phyloP scores from a whole-genome alignment of 768 basidiomycete genomes.

The Coprinopsis sp. region DNA sequence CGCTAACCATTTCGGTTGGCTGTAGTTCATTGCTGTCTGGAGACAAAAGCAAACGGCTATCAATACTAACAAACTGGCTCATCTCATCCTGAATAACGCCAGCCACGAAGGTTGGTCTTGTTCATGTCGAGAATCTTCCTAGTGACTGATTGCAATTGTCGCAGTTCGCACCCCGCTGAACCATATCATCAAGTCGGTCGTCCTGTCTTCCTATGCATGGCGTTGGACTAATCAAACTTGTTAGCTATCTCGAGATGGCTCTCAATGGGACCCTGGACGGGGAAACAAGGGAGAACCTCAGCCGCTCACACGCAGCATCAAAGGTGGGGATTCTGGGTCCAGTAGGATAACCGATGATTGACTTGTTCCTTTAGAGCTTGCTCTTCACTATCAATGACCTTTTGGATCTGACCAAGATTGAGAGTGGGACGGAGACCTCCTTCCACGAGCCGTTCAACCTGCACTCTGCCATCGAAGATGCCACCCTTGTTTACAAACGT shows the following conservation, averaged over 20 bases:
- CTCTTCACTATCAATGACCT: constrained; percentile 84
- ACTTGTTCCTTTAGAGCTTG: constrained; percentile 40
- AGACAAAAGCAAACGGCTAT: constrained; percentile 73
- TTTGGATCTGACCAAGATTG: constrained; percentile 72
- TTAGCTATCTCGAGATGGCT: constrained; percentile 74
- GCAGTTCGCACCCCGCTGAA: constrained; percentile 71
- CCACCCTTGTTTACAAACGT: constrained; percentile 54
- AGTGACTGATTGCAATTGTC: not conserved
- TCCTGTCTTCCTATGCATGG: not conserved
- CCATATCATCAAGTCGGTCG: constrained; percentile 72
- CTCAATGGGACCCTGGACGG: constrained; percentile 67
- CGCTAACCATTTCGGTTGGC: not conserved
- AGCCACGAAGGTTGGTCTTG: constrained; percentile 66
- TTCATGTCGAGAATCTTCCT: not conserved
- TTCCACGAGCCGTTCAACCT: constrained; percentile 78
- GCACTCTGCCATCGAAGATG: constrained; percentile 53
- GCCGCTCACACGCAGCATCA: constrained; percentile 68
- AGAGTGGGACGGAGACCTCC: constrained; percentile 68
- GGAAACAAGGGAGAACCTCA: constrained; percentile 73
- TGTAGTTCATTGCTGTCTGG: constrained; percentile 84
- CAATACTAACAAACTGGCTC: constrained; percentile 68
- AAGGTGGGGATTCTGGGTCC: constrained; percentile 36
- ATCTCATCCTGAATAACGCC: constrained; percentile 72
- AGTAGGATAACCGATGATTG: not conserved
- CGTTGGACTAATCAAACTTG: constrained; percentile 5